These are phyloP conservation scores for Vachellia pachyceras DNA, from an alignment of 306 rosid species.

Conservation along the genomic window DNA sequence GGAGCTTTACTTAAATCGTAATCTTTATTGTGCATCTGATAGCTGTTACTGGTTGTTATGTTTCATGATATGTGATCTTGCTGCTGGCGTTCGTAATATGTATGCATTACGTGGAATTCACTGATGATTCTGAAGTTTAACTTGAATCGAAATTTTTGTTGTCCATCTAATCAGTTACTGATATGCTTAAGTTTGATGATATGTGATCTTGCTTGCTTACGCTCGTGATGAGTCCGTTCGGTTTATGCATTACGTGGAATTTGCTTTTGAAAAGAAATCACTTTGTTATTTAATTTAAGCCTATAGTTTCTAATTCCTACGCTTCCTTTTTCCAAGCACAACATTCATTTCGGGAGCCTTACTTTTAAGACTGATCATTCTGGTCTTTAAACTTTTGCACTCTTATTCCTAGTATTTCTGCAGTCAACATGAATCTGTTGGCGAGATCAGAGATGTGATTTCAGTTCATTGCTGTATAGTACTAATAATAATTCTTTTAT, in stretches of 20 bases:
- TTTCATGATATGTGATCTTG: neutral
- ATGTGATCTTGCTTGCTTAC: neutral
- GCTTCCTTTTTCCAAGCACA: neutral
- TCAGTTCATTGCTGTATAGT: neutral
- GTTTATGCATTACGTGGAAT: neutral
- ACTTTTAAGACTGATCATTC: conserved; percentile 3
- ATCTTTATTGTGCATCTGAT: no score
- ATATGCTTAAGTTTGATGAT: neutral
- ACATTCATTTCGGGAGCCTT: neutral
- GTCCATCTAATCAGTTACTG: neutral
- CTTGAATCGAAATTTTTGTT: conserved; percentile 8
- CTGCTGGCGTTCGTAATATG: neutral
- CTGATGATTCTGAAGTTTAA: neutral
- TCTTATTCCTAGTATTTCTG: neutral
- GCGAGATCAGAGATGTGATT: neutral
- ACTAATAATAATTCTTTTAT: neutral
- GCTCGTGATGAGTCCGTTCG: conserved; percentile 8
- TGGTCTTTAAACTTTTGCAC: neutral
- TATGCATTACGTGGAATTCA: neutral
- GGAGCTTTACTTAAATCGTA: neutral
- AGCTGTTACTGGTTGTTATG: neutral
- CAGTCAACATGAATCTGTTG: neutral
- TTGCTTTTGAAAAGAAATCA: neutral
- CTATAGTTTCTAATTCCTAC: neutral
- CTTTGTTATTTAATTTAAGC: neutral